Evolutionary conservation across 331 rosid species (phyloP).

Genomic region (Quercus lobata): DNA sequence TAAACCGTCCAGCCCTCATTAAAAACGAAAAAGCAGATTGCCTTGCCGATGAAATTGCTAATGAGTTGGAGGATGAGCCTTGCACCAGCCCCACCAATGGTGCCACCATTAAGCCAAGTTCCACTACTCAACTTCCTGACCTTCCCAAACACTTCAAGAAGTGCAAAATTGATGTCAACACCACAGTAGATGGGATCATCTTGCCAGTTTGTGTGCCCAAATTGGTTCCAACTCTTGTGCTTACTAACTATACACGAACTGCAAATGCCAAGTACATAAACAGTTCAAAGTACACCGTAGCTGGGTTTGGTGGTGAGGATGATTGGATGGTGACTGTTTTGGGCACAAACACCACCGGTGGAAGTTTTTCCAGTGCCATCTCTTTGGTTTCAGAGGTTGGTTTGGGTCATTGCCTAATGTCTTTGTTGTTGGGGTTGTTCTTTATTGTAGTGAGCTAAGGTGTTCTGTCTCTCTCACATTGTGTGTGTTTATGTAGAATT

Average conservation of each 20-base stretch:
- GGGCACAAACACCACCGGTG: conserved; percentile 37
- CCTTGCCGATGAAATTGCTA: conserved; percentile 63
- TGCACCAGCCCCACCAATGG: conserved; percentile 39
- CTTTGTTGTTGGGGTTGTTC: conserved; percentile 17
- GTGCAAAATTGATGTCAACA: conserved; percentile 33
- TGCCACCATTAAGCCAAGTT: conserved; percentile 14
- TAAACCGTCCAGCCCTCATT: conserved; percentile 31
- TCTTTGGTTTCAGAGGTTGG: not conserved
- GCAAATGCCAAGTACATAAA: conserved; percentile 29
- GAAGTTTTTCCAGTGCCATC: conserved; percentile 26
- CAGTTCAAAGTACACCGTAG: conserved; percentile 27
- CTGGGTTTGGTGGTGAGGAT: conserved; percentile 43
- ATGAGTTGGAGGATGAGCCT: conserved; percentile 48
- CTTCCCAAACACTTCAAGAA: conserved; percentile 30
- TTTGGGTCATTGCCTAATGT: not conserved
- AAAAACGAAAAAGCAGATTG: conserved; percentile 55
- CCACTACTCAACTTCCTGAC: conserved; percentile 31
- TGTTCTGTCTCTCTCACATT: not conserved
- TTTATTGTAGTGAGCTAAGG: not conserved
- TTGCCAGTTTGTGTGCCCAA: conserved; percentile 50
- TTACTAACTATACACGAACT: conserved; percentile 41
- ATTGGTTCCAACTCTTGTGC: conserved; percentile 35
- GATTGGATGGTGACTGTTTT: conserved; percentile 64
- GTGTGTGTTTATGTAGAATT: not conserved
- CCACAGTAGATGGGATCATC: conserved; percentile 35